Base-by-base conservation (phyloP, 257 asterid species). In the Knoxia roxburghii region DNA sequence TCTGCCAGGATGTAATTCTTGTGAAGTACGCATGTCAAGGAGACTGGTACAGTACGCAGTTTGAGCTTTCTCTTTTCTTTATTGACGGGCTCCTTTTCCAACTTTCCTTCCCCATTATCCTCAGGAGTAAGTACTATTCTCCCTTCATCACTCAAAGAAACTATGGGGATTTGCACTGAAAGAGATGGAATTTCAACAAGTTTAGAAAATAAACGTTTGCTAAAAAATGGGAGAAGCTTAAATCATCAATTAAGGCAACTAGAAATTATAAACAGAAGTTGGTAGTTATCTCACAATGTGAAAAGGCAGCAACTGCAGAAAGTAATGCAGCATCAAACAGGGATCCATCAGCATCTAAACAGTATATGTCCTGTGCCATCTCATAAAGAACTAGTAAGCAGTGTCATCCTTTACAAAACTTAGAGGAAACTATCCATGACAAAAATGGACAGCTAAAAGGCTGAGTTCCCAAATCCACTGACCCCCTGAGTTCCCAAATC, bases 281-380 rank as follows among this genome's bases (percentile, higher is more conserved):
- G 46, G 32, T 60, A 20, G 49, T 15, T 35, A 70, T 77, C 97
- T 78, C 73, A 90, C 97, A 80, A 78, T 90, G 89, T 5, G 92
- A 85, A 83, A 93, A 85, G 50, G 99, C 95, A 43, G 89, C 97
- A 78, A 93, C 94, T 3, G 97, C 91, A 75, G 96, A 84, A 65
- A 93, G 95, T 78, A 93, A 78, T 48, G 97, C 97, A 52, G 97
- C 92, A 68, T 93, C 99, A 69, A 93, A 88, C 73, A 93, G 95
- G 64, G 96, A 83, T 37, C 99, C 99, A 64, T 93, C 97, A 59
- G 97, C 97, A 80, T 90, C 91, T 88, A 93, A 79, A 77, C 99
- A 93, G 81, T 93, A 90, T 65, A 93, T 84, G 72, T 93, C 95
- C 97, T 93, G 95, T 78, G 48, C 48, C 67, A 64, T 72, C 63